Percentiles rank a stretch among this genome's conserved stretches.
Evolutionary conservation across 345 rosid species (phyloP).

Genomic region (Populus alba): DNA sequence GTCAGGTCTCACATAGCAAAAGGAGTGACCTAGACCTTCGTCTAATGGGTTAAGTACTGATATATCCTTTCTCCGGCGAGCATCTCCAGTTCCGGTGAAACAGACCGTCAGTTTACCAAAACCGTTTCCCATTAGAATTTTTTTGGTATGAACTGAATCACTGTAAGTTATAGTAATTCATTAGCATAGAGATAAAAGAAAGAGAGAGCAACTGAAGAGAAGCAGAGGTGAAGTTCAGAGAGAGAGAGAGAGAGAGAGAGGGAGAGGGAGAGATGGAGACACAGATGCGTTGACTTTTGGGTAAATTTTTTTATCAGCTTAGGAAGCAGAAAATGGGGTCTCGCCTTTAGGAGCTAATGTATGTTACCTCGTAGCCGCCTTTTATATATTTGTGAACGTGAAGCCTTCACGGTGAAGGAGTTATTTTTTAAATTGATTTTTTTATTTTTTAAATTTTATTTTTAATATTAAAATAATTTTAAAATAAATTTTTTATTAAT

Average conservation of each 20-base stretch:
- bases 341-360: neutral
- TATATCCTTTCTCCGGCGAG: conserved; percentile 44
- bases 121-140: conserved; percentile 76
- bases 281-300: conserved; percentile 67
- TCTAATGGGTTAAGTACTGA: conserved; percentile 52
- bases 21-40: conserved; percentile 90
- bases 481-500: too few relatives aligned
- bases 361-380: too few relatives aligned
- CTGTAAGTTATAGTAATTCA: neutral
- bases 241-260: conserved; percentile 15
- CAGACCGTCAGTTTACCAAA: conserved; percentile 63
- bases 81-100: conserved; percentile 57
- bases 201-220: conserved; percentile 14
- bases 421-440: too few relatives aligned
- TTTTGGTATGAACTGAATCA: neutral
- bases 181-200: conserved; percentile 10
- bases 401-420: too few relatives aligned
- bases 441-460: too few relatives aligned
- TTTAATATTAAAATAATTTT: too few relatives aligned
- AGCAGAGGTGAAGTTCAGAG: conserved; percentile 4
- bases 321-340: neutral
- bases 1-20: conserved; percentile 90
- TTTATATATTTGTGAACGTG: too few relatives aligned
- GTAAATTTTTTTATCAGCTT: conserved; percentile 15
- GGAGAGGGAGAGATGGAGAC: conserved; percentile 15